Evolutionary conservation across 1,284 basidiomycete species (phyloP).

Genomic region (Meira miltonrushii): DNA sequence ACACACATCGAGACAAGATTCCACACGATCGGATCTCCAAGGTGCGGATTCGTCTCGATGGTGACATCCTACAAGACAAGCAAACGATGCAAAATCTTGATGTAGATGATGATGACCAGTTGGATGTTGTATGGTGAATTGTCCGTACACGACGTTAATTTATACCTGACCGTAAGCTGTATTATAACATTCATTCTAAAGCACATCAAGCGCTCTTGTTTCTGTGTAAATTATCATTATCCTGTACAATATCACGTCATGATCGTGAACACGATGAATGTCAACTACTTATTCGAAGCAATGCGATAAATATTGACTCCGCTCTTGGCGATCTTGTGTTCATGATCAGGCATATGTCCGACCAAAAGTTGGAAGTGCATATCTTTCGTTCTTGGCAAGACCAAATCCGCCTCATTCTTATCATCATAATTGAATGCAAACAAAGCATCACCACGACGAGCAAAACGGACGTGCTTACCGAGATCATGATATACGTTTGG

Average conservation of each 20-base stretch:
- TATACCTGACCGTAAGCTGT: too few species aligned
- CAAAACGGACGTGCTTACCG: slow-evolving; percentile 23
- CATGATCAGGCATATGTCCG: not conserved
- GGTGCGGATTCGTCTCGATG: not conserved
- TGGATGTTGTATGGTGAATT: not conserved
- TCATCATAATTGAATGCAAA: slow-evolving; percentile 34
- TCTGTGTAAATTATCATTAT: not conserved
- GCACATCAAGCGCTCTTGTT: not conserved
- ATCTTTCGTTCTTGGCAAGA: not conserved
- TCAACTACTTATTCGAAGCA: not conserved
- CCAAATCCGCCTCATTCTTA: slow-evolving; percentile 20
- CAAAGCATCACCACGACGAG: slow-evolving; percentile 24
- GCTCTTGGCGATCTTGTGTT: not conserved
- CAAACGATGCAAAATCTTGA: not conserved
- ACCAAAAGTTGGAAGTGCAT: not conserved
- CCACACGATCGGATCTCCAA: not conserved
- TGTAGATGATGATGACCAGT: not conserved
- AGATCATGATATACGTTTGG: slow-evolving; percentile 17
- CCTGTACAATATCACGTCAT: not conserved
- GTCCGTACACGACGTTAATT: not conserved
- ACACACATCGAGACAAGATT: not conserved
- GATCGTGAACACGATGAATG: too few species aligned
- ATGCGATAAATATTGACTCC: not conserved
- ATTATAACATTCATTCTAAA: too few species aligned
- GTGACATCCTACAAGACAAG: not conserved